Evolutionary conservation across 108 stramenopile species (phyloP), one percentile per base, ranked within the genome.

Genomic region (Fragilaria radians): DNA sequence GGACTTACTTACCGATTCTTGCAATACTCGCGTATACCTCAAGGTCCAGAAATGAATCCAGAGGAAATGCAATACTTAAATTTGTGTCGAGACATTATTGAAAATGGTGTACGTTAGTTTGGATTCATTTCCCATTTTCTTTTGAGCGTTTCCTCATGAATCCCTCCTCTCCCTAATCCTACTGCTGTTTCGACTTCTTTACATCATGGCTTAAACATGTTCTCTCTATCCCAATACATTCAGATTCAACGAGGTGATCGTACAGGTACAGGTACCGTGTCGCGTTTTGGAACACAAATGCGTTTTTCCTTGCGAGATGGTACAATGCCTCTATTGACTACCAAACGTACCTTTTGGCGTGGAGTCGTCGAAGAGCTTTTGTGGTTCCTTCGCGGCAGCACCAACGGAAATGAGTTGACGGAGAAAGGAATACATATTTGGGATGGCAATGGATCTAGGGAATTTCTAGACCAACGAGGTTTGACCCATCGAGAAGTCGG

Each of bases 391-490:
- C 60, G 70, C 27, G 99, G 99, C 1, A 83, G 80, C 51, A 99
- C 99, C 54, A 96, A 98, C 74, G 97, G 96, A 26, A 97, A 97
- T 56, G 77, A 86, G 31, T 81, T 99, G 7, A 67, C 82, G 34
- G 96, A 81, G 54, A 96, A 98, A 82, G 73, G 89, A 49, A 94
- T 99, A 56, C 97, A 96, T 64, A 99, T 99, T 64, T 99, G 99
- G 99, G 99, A 99, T 72, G 99, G 99, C 5, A 99, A 99, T 73
- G 97, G 92, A 22, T 91, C 88, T n/a, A 67, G 95, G n/a, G 96
- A 97, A 71, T 99, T 98, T 63, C 79, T 99, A 1, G 97, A 98
- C 65, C 71, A 69, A 19, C 82, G 89, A 1, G 98, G 99, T 28
- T 68, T 98, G 26, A 63, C 71, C 4, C 85, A 99, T 56, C 93